Percentiles rank a stretch among this genome's conserved stretches.
These are phyloP conservation scores for Coelastrella sp. DNA, from an alignment of 139 green algal genomes.

Conservation along the genomic window DNA sequence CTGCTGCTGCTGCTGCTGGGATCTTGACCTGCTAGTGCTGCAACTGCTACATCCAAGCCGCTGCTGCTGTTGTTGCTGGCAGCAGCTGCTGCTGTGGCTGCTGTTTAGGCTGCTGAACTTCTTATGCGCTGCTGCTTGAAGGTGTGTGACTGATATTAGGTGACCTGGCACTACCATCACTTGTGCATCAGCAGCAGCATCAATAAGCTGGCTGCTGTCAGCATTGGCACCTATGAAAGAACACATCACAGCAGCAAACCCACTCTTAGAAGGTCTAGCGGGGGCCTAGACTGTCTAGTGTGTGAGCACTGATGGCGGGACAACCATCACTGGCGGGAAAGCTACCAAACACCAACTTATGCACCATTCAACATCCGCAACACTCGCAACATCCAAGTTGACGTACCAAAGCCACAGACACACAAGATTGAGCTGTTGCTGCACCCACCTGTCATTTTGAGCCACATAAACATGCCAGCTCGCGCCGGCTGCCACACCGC, in stretches of 20 bases:
- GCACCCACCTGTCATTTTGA: conserved; percentile 35
- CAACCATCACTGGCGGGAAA: no score
- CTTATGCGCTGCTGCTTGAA: not conserved
- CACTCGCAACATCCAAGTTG: no score
- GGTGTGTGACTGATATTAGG: conserved; percentile 29
- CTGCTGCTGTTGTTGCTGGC: conserved; percentile 27
- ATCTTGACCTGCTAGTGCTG: not conserved
- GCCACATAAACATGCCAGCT: conserved; percentile 47
- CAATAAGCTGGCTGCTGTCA: not conserved
- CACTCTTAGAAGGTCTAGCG: no score
- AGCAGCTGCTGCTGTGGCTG: not conserved
- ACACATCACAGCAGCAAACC: not conserved
- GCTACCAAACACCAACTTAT: no score
- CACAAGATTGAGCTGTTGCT: no score
- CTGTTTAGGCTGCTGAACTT: not conserved
- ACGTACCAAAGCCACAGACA: no score
- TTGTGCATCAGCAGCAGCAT: not conserved
- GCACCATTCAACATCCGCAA: no score
- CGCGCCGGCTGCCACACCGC: conserved; percentile 26
- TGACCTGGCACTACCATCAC: conserved; percentile 45
- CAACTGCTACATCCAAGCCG: not conserved
- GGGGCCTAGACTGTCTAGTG: no score
- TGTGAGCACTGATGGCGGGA: no score
- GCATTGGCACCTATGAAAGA: not conserved
- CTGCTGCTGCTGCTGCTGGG: conserved; percentile 7